Percentiles rank a stretch among this genome's conserved stretches.
Conservation (phyloP, 768 basidiomycete species). For the Clavulina sp. region DNA sequence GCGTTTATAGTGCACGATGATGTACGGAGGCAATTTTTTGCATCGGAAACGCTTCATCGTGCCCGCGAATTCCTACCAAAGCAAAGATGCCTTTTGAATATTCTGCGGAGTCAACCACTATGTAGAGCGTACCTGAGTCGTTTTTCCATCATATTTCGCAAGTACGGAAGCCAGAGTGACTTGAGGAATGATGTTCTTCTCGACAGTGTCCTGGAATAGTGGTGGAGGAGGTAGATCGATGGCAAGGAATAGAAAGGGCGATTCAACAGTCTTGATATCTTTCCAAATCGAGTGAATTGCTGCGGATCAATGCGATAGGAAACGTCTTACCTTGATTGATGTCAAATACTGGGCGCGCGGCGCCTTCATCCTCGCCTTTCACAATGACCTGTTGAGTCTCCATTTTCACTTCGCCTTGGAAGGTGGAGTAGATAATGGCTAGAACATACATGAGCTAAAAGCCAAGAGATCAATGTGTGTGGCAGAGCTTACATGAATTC, state of each 20-base stretch:
- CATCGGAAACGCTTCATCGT: conserved; percentile 82
- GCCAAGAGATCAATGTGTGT: conserved; percentile 9
- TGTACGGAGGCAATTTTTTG: conserved; percentile 73
- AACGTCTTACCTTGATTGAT: conserved; percentile 65
- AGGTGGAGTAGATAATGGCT: conserved; percentile 86
- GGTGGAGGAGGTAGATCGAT: conserved; percentile 96
- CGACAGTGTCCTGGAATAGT: conserved; percentile 85
- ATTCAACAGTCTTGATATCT: conserved; percentile 74
- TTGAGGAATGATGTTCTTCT: conserved; percentile 99
- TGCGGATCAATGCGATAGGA: conserved; percentile 5
- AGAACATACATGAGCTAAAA: conserved; percentile 11
- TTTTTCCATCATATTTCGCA: conserved; percentile 83
- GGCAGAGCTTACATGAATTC: conserved; percentile 52
- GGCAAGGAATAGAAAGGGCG: conserved; percentile 91
- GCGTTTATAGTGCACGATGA: conserved; percentile 88
- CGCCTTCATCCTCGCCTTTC: conserved; percentile 54
- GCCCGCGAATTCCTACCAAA: conserved; percentile 57
- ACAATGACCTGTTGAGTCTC: conserved; percentile 89
- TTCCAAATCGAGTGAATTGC: conserved; percentile 3
- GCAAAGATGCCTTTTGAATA: not conserved
- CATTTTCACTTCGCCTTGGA: conserved; percentile 84
- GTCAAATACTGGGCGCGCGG: conserved; percentile 79
- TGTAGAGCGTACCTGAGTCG: conserved; percentile 49
- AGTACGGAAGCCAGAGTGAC: conserved; percentile 80
- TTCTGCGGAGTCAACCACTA: conserved; percentile 9